Conservation (phyloP, 1,139 yeast species). For the Nakaseomyces glabratus region DNA sequence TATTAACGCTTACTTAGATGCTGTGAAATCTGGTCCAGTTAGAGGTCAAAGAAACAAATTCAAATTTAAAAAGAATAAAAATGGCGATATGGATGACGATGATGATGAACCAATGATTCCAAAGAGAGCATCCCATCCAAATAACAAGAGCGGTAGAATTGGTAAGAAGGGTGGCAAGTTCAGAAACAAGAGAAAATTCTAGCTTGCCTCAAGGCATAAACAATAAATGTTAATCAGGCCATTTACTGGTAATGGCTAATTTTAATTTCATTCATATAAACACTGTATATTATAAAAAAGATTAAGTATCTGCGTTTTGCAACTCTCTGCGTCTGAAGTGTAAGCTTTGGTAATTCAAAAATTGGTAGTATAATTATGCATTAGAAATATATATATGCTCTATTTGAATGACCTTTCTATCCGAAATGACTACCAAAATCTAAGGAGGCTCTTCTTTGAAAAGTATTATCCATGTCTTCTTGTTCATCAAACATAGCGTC, state of each 20-base stretch:
- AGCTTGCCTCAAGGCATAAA: conserved; percentile 7
- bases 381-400: no score
- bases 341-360: no score
- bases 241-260: no score
- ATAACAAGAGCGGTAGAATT: conserved; percentile 23
- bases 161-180: conserved; percentile 25
- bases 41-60: conserved; percentile 87
- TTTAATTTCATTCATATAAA: background rate
- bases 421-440: conserved; percentile 17
- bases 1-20: conserved; percentile 86
- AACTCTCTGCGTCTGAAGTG: no score
- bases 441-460: conserved; percentile 29
- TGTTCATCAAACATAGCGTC: conserved; percentile 23
- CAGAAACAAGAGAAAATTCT: conserved; percentile 29
- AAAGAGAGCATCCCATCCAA: conserved; percentile 14
- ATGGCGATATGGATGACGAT: conserved; percentile 45
- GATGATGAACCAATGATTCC: conserved; percentile 36
- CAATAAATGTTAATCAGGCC: conserved; percentile 5
- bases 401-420: background rate
- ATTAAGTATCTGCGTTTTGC: background rate
- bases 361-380: no score
- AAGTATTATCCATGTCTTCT: conserved; percentile 29
- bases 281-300: conserved; percentile 3
- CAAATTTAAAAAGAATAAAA: conserved; percentile 65
- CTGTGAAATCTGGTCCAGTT: conserved; percentile 84